Evolutionary conservation across 352 stramenopile species (phyloP), one percentile per base, ranked within the genome.

Genomic region (Phytophthora pseudosyringae): DNA sequence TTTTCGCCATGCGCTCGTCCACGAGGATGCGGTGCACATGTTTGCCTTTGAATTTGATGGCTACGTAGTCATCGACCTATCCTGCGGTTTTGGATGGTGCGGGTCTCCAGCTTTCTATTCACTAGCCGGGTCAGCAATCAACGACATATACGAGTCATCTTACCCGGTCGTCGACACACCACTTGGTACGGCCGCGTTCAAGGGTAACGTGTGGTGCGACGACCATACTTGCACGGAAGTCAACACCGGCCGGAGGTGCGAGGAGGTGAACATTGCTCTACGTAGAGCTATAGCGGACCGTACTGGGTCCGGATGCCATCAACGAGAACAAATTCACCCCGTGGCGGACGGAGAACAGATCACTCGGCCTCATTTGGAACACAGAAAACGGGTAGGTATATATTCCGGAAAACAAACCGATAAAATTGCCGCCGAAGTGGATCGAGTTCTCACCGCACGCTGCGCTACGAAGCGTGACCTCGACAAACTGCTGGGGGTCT

Each of bases 141-240:
- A 78, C 18, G 5, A 61, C 3, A 0, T 64, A 0, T 73, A 67
- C 32, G 21, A 64, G 18, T 10, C 1, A 0, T 8, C 38, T 33
- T 1, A n/a, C 3, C 4, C 15, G 15, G 3, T 4, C 1, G n/a
- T 15, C 1, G 1, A 18, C n/a, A 7, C 2, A 12, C 11, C 45
- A 4, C 12, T 4, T 13, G n/a, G n/a, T n/a, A n/a, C n/a, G n/a
- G n/a, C n/a, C n/a, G n/a, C n/a, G n/a, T 1, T n/a, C n/a, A n/a
- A n/a, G n/a, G 59, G 59, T 0, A 72, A 64, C 9, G 43, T 69
- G 0, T 78, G 65, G 60, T 78, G 60, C 21, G 59, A 74, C 5
- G 64, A 71, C n/a, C 64, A 73, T 16, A 69, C 40, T 0, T 71
- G 52, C 13, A 38, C 67, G 0, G 60, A 78, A 43, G 11, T 65